Percentiles rank a stretch among this genome's conserved stretches.
These are phyloP conservation scores for Symbiodinium natans DNA, from an alignment of 73 alveolate genomes.

Conservation along the genomic window DNA sequence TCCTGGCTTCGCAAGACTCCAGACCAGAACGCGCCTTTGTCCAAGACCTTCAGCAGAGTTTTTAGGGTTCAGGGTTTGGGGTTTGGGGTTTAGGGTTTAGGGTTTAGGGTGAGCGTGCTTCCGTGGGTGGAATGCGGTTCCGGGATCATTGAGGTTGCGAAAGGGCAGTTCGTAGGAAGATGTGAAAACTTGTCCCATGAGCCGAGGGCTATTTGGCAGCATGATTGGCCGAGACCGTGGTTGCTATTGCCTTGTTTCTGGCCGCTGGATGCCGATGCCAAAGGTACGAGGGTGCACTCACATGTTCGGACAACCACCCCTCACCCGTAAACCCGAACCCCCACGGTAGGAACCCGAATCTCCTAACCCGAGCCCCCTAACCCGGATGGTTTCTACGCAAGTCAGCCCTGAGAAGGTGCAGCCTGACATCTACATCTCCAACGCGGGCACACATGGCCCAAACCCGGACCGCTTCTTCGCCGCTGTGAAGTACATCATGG, in stretches of 20 bases:
- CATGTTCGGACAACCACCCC: neutral
- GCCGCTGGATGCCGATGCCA: constrained; percentile 90
- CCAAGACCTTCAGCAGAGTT: neutral
- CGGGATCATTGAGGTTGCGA: no score
- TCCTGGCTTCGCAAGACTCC: constrained; percentile 39
- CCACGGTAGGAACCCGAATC: no score
- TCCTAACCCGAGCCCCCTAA: no score
- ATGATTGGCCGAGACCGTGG: constrained; percentile 92
- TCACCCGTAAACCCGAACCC: no score
- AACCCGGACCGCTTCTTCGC: constrained; percentile 83
- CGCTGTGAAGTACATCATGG: constrained; percentile 85
- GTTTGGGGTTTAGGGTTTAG: no score
- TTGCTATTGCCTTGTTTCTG: constrained; percentile 67
- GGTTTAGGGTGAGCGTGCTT: no score
- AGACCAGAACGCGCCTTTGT: neutral
- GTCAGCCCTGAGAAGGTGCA: neutral
- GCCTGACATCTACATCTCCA: constrained; percentile 59
- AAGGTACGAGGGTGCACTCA: neutral
- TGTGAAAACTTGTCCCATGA: no score
- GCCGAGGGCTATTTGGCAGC: constrained; percentile 70
- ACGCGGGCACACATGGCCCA: constrained; percentile 70
- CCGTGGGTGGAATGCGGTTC: no score
- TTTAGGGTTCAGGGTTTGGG: no score
- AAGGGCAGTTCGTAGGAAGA: no score
- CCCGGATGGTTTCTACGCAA: no score